Base-by-base conservation (phyloP, 2,329 filamentous ascomycete genomes). In the Paecilomyces dactylethromorphus region DNA sequence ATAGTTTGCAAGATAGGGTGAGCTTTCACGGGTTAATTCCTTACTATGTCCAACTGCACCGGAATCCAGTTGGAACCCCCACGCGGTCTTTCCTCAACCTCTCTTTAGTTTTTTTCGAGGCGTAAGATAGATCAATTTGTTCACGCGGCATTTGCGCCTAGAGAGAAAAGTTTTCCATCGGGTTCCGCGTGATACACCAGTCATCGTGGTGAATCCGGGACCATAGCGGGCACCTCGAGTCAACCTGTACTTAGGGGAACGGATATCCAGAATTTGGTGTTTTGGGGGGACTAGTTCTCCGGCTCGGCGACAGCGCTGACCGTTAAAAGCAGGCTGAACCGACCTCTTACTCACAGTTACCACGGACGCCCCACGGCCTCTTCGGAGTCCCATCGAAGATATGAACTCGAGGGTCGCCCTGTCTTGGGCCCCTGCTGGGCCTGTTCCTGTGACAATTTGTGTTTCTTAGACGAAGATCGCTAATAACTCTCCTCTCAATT, bases 171-270 rank as follows among this genome's bases (percentile, higher is more conserved):
- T 55, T 60, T 58, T 64, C 62, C 22, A 53, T 55, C 26, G 39
- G 56, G 59, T 61, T 57, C 55, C 35, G 51, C 11, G 51, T 58
- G 56, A 60, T 60, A 45, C 39, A 45, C 39, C 39, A 45, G 39
- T 45, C 5, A 45, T 58, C 49, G 58, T 58, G 60, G 53, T 56
- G 33, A 55, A 18, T 22, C 26, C 21, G 26, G 56, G 29, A 53
- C 55, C n/a, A 45, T 18, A 18, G 39, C 39, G 39, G 39, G 39
- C 39, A 45, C 39, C 39, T 45, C 59, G 56, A 57, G 58, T 77
- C 68, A 68, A 78, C 75, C 74, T 79, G 77, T 74, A 79, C 76
- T 79, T 79, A 79, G 75, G 71, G 76, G 76, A 76, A 72, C 39
- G 39, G 39, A 45, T 45, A 45, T 45, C 39, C 39, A 45, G 39